Conservation (phyloP, 257 asterid species). For the Plantago elongata region DNA sequence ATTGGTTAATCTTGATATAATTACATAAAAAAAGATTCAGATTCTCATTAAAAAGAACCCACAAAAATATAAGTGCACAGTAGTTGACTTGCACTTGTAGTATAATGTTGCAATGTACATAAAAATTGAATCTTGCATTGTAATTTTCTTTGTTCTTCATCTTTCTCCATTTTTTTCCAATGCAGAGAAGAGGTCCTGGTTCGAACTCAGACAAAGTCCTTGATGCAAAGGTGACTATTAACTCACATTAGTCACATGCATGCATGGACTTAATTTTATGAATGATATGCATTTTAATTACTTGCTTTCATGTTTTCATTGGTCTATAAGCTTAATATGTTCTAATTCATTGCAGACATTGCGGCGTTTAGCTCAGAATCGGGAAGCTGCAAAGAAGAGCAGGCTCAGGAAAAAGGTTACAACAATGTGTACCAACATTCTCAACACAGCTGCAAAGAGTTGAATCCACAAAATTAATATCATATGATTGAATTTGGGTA, state of each 20-base stretch:
- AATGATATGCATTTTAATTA: not conserved
- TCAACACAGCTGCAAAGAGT: not conserved
- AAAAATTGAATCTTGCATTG: too few relatives aligned
- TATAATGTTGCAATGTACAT: too few relatives aligned
- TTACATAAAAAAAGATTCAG: too few relatives aligned
- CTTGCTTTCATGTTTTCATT: too few relatives aligned
- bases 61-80: too few relatives aligned
- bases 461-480: not conserved
- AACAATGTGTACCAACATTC: too few relatives aligned
- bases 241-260: conserved; percentile 26
- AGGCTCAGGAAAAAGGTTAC: conserved; percentile 86
- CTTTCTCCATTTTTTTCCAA: conserved; percentile 10
- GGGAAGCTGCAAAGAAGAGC: conserved; percentile 98
- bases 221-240: conserved; percentile 73
- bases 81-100: too few relatives aligned
- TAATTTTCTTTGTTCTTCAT: not conserved
- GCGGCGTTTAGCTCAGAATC: conserved; percentile 95
- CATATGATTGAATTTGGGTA: not conserved
- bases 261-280: conserved; percentile 21
- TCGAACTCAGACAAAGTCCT: conserved; percentile 59
- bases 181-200: conserved; percentile 77
- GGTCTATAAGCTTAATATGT: too few relatives aligned
- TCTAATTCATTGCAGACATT: conserved; percentile 46
- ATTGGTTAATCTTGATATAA: too few relatives aligned
- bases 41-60: too few relatives aligned